phyloP scores from a whole-genome alignment of 805 yeast species.

The Wickerhamiella galacta region DNA sequence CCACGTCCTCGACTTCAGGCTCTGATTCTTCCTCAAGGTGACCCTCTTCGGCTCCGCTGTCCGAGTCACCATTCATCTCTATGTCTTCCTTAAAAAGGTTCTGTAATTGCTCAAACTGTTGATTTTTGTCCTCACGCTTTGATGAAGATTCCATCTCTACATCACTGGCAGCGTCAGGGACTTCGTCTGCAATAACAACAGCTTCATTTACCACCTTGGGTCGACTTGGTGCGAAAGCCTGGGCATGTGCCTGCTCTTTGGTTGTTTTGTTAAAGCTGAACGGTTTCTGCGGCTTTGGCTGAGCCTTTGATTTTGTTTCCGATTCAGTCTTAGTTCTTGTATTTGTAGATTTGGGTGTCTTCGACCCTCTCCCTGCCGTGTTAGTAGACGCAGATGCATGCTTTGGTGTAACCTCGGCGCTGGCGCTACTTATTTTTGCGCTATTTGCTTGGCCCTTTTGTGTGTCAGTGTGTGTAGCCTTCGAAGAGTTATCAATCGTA shows the following conservation, averaged over 20 bases:
- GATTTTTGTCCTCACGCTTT: neutral
- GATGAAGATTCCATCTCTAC: neutral
- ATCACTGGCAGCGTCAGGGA: neutral
- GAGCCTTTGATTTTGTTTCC: neutral
- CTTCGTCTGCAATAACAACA: neutral
- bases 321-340: neutral
- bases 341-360: neutral
- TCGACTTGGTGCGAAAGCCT: neutral
- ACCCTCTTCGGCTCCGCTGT: neutral
- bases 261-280: neutral
- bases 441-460: neutral
- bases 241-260: conserved; percentile 1
- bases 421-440: neutral
- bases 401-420: neutral
- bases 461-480: neutral
- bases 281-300: too few relatives aligned
- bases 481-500: neutral
- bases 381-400: neutral
- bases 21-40: neutral
- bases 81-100: neutral
- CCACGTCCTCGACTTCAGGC: neutral
- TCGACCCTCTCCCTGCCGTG: neutral
- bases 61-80: neutral
- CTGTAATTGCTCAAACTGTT: neutral
- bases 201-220: neutral